Base-by-base conservation (phyloP, 2,329 filamentous ascomycete species). In the Parastagonospora avenae region DNA sequence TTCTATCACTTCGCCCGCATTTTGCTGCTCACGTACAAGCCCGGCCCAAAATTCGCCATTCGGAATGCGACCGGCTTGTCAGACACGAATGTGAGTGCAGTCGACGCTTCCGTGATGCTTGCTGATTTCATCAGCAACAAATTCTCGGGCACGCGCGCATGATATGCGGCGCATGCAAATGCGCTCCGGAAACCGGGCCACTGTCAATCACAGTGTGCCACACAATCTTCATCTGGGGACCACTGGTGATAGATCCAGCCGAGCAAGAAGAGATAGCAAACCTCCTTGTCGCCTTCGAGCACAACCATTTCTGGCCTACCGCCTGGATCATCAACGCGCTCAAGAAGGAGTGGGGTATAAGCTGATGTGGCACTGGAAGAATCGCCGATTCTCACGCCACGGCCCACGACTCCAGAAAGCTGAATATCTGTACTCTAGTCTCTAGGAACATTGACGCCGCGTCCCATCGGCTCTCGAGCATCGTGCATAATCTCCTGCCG, bases 1-100 rank as follows among this genome's bases (percentile, higher is more conserved):
- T 63, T 63, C 38, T 69, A 62, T 31, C 63, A 71, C 40, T 67
- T 70, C 38, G 52, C 63, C 9, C 66, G 62, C 27, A 62, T 71
- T 24, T 58, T 71, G 36, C 54, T 71, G n/a, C 59, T 69, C 9
- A 62, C 48, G 16, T 69, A 67, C 42, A 69, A 63, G 27, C 68
- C 68, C 5, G 63, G 61, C 1, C 65, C 67, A 4, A 62, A 60
- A 31, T 68, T 69, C 29, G 62, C 64, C 1, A 57, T 65, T 14
- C 64, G 60, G 9, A 65, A 57, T 31, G 43, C 59, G 14, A 48
- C 43, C 1, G 62, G 52, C 24, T 44, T 62, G 1, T 60, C 62
- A 16, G 61, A 57, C 6, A 43, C 42, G 36, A 62, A 71, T 35
- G 66, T 68, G 54, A 50, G 59, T 49, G 31, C 2, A 6, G 15